Evolutionary conservation across 1,139 yeast species (phyloP).

Genomic region (Blastobotrys malaysiensis): DNA sequence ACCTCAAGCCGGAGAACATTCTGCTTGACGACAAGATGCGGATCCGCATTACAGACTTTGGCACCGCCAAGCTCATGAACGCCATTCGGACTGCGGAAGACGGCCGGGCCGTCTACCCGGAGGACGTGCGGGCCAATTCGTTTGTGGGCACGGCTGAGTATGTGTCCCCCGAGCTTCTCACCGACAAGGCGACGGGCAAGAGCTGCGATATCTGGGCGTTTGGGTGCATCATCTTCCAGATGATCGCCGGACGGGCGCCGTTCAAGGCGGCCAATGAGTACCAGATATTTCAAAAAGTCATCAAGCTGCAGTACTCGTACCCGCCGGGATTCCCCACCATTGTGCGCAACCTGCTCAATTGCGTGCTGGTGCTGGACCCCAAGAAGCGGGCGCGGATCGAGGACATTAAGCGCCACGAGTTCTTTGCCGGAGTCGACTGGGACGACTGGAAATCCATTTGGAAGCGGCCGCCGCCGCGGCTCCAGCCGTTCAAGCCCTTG

Average conservation of each 20-base stretch:
- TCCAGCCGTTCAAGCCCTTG: slow-evolving; percentile 62
- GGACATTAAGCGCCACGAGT: slow-evolving; percentile 66
- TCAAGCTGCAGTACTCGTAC: slow-evolving; percentile 74
- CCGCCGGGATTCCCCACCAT: slow-evolving; percentile 73
- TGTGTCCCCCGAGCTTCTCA: slow-evolving; percentile 89
- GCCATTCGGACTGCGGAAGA: slow-evolving; percentile 39
- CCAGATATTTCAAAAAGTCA: slow-evolving; percentile 87
- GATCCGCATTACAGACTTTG: slow-evolving; percentile 93
- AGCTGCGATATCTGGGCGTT: slow-evolving; percentile 95
- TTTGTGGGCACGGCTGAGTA: slow-evolving; percentile 84
- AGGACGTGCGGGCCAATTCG: slow-evolving; percentile 68
- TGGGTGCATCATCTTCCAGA: slow-evolving; percentile 89
- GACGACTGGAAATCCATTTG: slow-evolving; percentile 58
- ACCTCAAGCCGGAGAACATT: slow-evolving; percentile 86
- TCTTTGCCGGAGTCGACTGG: slow-evolving; percentile 68
- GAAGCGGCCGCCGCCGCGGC: slow-evolving; percentile 65
- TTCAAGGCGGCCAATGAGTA: slow-evolving; percentile 96
- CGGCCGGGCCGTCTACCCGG: slow-evolving; percentile 33
- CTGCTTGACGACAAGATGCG: slow-evolving; percentile 75
- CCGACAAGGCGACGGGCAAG: slow-evolving; percentile 77
- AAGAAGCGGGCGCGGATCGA: slow-evolving; percentile 55
- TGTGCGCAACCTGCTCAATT: slow-evolving; percentile 64
- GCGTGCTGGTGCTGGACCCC: slow-evolving; percentile 62
- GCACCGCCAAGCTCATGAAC: slow-evolving; percentile 78
- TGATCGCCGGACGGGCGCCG: slow-evolving; percentile 93